These are phyloP conservation scores for Ogataea methanolica DNA, from an alignment of 805 yeast species.

Conservation along the genomic window DNA sequence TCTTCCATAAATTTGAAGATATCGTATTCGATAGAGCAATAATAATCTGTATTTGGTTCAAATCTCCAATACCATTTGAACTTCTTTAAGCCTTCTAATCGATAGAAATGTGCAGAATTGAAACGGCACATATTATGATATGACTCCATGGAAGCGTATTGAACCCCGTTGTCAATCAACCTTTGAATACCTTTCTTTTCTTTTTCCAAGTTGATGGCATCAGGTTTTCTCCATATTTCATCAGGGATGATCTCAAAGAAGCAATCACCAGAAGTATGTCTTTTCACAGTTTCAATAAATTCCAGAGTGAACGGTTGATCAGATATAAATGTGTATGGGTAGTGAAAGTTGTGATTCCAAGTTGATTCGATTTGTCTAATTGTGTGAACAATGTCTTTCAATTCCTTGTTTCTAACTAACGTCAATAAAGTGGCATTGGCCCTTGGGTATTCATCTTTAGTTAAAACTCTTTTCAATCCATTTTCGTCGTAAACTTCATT, in stretches of 20 bases:
- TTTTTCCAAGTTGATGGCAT: conserved; percentile 34
- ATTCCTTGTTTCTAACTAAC: conserved; percentile 71
- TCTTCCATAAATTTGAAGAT: conserved; percentile 70
- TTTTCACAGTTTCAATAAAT: conserved; percentile 50
- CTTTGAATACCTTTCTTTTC: conserved; percentile 36
- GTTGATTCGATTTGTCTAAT: conserved; percentile 58
- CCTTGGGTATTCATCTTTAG: conserved; percentile 29
- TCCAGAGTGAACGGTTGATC: conserved; percentile 78
- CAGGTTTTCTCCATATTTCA: conserved; percentile 48
- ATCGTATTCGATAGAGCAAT: conserved; percentile 68
- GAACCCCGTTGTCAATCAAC: conserved; percentile 40
- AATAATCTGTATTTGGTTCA: conserved; percentile 70
- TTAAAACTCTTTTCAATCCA: conserved; percentile 23
- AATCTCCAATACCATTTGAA: conserved; percentile 77
- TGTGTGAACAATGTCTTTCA: conserved; percentile 46
- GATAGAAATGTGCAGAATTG: conserved; percentile 63
- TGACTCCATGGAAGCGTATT: conserved; percentile 56
- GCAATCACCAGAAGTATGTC: conserved; percentile 43
- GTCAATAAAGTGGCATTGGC: conserved; percentile 78
- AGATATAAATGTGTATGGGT: conserved; percentile 92
- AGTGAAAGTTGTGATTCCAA: conserved; percentile 74
- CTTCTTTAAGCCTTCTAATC: conserved; percentile 54
- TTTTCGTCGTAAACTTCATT: conserved; percentile 24
- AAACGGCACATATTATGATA: conserved; percentile 86
- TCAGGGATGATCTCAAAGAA: conserved; percentile 50